Percentiles rank a stretch among this genome's conserved stretches.
Evolutionary conservation across 164 flowering plant genomes (phyloP).

Genomic region (Santalum album): DNA sequence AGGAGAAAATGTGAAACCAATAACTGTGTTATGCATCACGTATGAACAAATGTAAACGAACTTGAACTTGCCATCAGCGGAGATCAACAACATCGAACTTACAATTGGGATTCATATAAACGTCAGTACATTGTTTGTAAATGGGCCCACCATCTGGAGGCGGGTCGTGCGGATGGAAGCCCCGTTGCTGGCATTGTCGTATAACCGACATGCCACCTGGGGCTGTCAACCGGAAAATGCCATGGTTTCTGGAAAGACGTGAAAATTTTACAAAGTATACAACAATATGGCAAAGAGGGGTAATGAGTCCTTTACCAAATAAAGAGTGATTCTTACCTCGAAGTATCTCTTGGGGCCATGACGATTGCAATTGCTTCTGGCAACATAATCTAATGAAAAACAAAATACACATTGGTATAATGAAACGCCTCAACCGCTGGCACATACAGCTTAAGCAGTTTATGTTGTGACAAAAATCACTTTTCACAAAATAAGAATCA

Average conservation of each 20-base stretch:
- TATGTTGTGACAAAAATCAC: no score
- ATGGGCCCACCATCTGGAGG: slow-evolving; percentile 88
- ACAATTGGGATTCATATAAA: slow-evolving; percentile 67
- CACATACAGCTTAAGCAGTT: no score
- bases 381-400: slow-evolving; percentile 64
- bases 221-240: slow-evolving; percentile 73
- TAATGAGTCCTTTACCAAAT: neutral
- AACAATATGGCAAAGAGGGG: neutral
- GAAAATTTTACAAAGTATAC: neutral
- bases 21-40: no score
- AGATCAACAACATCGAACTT: slow-evolving; percentile 89
- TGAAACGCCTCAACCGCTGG: no score
- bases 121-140: slow-evolving; percentile 83
- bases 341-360: slow-evolving; percentile 86
- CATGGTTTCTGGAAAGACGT: slow-evolving; percentile 54
- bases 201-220: slow-evolving; percentile 88
- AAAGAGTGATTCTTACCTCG: slow-evolving; percentile 31
- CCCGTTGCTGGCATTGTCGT: slow-evolving; percentile 76
- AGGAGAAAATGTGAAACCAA: no score
- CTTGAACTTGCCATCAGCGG: slow-evolving; percentile 36
- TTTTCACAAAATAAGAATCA: no score
- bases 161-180: slow-evolving; percentile 77
- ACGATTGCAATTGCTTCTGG: slow-evolving; percentile 96
- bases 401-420: no score
- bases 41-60: no score